A percentile compares a stretch with the other conserved stretches of the same genome.
Conservation (phyloP, 2,329 filamentous ascomycete species). For the Alternaria brassicae region DNA sequence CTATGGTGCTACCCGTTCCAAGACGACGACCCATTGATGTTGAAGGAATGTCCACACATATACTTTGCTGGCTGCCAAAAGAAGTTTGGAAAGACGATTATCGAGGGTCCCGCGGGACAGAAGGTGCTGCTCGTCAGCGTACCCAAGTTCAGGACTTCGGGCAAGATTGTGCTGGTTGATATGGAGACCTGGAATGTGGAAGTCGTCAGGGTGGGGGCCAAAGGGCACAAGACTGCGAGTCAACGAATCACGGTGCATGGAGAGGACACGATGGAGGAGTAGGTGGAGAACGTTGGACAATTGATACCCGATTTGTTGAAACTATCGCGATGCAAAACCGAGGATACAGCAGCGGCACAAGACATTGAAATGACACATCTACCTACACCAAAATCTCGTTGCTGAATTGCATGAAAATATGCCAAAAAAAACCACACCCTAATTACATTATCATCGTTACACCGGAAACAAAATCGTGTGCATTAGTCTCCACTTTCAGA, state of each 20-base stretch:
- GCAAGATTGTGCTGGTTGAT: conserved; percentile 83
- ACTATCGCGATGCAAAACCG: not conserved
- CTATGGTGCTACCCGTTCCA: conserved; percentile 97
- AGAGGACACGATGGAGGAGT: not conserved
- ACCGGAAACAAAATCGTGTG: not conserved
- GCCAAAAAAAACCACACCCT: too few species aligned
- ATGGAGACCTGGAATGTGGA: conserved; percentile 83
- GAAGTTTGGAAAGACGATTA: conserved; percentile 73
- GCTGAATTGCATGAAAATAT: not conserved
- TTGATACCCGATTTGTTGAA: conserved; percentile 8
- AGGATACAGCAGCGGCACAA: not conserved
- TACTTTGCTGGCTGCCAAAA: conserved; percentile 91
- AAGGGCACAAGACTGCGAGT: not conserved
- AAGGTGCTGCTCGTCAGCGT: conserved; percentile 79
- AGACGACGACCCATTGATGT: conserved; percentile 87
- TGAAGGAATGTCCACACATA: conserved; percentile 84
- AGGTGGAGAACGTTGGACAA: not conserved
- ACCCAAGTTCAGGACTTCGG: conserved; percentile 79
- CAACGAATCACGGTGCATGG: not conserved
- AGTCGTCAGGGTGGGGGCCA: conserved; percentile 56
- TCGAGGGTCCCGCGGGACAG: conserved; percentile 71
- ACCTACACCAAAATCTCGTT: not conserved
- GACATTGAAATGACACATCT: not conserved
- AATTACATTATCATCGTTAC: not conserved
- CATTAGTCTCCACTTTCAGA: not conserved